Base-by-base conservation (phyloP, 1,139 yeast genomes). In the Taiozyma sp. region DNA sequence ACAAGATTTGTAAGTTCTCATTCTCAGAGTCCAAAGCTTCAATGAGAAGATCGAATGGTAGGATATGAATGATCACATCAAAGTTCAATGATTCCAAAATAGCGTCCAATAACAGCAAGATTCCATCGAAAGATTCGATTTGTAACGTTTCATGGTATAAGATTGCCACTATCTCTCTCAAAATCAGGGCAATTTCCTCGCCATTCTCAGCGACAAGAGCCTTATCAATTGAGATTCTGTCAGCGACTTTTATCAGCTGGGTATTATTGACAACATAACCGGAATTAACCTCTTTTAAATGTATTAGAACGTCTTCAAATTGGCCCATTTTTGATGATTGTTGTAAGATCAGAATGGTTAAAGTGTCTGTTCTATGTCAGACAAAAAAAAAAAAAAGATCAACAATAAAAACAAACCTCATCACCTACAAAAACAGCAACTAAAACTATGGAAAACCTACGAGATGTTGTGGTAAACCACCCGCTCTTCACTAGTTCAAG, bases 401-500 rank as follows among this genome's bases (percentile, higher is more conserved):
- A 43, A 43, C 14, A 30, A 43, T 29, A 38, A 23, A 14, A 43
- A 10, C n/a, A 8, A 22, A 19, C 22, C 19, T 8, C n/a, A 40
- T 32, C 36, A 8, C 36, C 19, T n/a, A n/a, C 1, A 6, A 13
- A 4, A 32, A n/a, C 27, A 40, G 24, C 16, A 48, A 19, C 27
- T 19, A 8, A 16, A 28, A 39, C 41, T 19, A 53, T 53, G 56
- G 47, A 54, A 28, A 29, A 45, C 9, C 49, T 60, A 10, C 49
- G 64, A 49, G 57, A 60, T 3, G 42, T 54, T 5, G 62, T 60
- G 0, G 29, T 40, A 6, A 19, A 10, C 13, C 63, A 65, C 50
- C 50, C 58, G 6, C 56, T 65, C 12, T 79, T 80, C 66, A 76
- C 78, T 12, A 61, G 68, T 47, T 69, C 87, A 0, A 69, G 93